Base-by-base conservation (phyloP, 768 basidiomycete species). In the Tubosaeta brunneosetosa region DNA sequence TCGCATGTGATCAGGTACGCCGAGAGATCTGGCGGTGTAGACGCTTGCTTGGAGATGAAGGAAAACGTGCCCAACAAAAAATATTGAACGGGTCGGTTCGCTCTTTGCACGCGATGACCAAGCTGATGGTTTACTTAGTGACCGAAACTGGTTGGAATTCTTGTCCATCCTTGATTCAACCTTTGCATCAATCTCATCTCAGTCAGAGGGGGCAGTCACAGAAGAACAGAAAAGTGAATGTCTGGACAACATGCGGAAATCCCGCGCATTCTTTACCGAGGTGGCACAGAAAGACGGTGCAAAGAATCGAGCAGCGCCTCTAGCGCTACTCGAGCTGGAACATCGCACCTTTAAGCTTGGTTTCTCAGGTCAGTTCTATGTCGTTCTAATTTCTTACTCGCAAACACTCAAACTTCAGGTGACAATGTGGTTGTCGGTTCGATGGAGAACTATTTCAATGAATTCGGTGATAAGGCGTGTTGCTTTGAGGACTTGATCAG, bases 131-230 rank as follows among this genome's bases (percentile, higher is more conserved):
- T 41, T 29, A 10, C 61, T n/a, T 49, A 81, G 90, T 34, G 87
- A 92, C 61, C 85, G 88, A 34, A 92, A 92, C 61, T 93, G 91
- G 91, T 74, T 89, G 6, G 89, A 91, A 61, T 91, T 92, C 64
- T 66, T 89, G 40, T 79, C 88, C 6, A 69, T 91, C 19, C 68
- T 92, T 6, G 85, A 92, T 55, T 83, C 81, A 1, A 76, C 84
- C 9, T 84, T 92, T 56, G 66, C 71, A 36, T 66, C 73, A 46
- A 49, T 75, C 37, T 61, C 67, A 1, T 57, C 66, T 41, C 58
- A 60, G 11, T 54, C 55, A 40, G 55, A 61, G 6, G 49, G 61
- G 5, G 65, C 62, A 6, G 47, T 67, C 17, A 63, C 65, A n/a
- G 72, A 76, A 37, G 65, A 66, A 9, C 69, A 66, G 34, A 75